phyloP scores from a whole-genome alignment of 2,329 filamentous ascomycete species.

The Calonectria honghensis region DNA sequence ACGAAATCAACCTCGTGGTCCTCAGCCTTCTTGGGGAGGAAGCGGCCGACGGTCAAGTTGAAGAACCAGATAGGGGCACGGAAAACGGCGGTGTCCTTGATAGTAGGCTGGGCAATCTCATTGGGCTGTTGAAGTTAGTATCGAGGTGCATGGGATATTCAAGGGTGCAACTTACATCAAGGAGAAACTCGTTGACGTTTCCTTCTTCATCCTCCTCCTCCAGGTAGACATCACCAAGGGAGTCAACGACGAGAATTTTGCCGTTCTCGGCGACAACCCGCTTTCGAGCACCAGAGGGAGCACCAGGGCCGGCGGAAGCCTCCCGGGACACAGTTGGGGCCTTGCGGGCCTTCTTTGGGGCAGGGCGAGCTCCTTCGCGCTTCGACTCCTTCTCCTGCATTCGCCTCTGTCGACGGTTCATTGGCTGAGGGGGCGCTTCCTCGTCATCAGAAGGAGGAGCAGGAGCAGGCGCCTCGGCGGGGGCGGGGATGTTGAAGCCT shows the following conservation, averaged over 20 bases:
- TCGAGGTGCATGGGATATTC: neutral
- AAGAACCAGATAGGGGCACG: constrained; percentile 86
- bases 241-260: constrained; percentile 95
- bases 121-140: constrained; percentile 75
- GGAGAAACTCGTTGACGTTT: constrained; percentile 85
- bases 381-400: constrained; percentile 90
- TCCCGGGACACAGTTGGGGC: constrained; percentile 60
- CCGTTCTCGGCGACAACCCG: constrained; percentile 95
- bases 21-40: constrained; percentile 64
- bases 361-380: constrained; percentile 79
- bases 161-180: constrained; percentile 81
- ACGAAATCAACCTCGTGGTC: constrained; percentile 62
- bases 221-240: constrained; percentile 93
- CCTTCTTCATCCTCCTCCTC: constrained; percentile 94
- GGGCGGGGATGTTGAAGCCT: constrained; percentile 81
- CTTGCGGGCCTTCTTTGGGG: constrained; percentile 66
- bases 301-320: constrained; percentile 69
- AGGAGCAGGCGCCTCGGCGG: constrained; percentile 71
- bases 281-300: constrained; percentile 85
- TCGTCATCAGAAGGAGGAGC: constrained; percentile 69
- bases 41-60: constrained; percentile 71
- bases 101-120: constrained; percentile 84
- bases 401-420: constrained; percentile 91
- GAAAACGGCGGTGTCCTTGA: constrained; percentile 88
- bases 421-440: constrained; percentile 71